Conservation (phyloP, 257 asterid genomes). For the Coffea canephora region DNA sequence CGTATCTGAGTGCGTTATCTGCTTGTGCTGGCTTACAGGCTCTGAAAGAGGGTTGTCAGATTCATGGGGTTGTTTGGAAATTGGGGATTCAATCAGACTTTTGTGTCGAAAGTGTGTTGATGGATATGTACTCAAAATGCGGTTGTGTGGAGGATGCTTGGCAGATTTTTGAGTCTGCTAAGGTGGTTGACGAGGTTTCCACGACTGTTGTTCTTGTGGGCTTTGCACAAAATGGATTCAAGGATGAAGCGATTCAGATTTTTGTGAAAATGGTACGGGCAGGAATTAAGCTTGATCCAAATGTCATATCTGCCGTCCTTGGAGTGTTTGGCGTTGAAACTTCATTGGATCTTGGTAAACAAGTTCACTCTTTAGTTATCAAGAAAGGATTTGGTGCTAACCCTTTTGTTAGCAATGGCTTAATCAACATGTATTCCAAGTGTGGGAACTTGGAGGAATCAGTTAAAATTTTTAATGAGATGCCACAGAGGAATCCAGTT, state of each 20-base stretch:
- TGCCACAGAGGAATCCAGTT: conserved; percentile 55
- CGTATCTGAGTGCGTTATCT: conserved; percentile 60
- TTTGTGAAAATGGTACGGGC: conserved; percentile 60
- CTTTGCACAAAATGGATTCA: conserved; percentile 70
- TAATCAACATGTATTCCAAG: conserved; percentile 85
- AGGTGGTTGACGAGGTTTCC: conserved; percentile 64
- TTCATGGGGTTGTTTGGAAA: conserved; percentile 67
- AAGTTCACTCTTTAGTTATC: conserved; percentile 62
- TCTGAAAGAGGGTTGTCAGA: conserved; percentile 61
- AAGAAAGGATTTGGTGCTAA: conserved; percentile 59
- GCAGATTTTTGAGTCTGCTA: conserved; percentile 70
- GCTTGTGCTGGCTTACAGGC: conserved; percentile 77
- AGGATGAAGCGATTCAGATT: conserved; percentile 67
- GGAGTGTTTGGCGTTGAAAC: conserved; percentile 55
- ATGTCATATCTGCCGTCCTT: conserved; percentile 65
- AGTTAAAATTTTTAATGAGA: conserved; percentile 37
- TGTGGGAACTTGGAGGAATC: conserved; percentile 71
- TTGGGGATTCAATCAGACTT: conserved; percentile 66
- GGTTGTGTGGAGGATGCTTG: conserved; percentile 58
- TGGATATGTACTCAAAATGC: conserved; percentile 89
- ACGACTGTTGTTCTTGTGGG: conserved; percentile 71
- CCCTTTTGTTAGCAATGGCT: conserved; percentile 59
- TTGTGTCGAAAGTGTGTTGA: conserved; percentile 68
- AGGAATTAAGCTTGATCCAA: conserved; percentile 54
- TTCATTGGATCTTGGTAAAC: conserved; percentile 65